Conservation (phyloP, 192 early-diverging fungal species). For the Rhizoclosmatium globosum region DNA sequence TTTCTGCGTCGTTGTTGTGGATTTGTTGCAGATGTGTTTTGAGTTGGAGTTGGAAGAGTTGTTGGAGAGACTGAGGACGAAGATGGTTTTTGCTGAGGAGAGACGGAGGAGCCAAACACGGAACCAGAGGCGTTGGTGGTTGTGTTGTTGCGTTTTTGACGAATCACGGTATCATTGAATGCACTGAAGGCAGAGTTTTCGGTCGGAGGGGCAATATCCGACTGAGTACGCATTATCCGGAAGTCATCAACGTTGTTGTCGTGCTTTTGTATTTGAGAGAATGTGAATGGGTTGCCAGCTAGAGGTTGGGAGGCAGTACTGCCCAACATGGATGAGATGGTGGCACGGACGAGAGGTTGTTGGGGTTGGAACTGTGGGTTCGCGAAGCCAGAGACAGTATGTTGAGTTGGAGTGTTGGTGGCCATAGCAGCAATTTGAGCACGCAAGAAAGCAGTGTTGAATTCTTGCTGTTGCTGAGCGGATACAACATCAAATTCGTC, state of each 20-base stretch:
- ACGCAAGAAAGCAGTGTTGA: constrained; percentile 29
- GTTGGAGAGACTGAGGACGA: background rate
- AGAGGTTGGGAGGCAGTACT: background rate
- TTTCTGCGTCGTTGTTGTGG: background rate
- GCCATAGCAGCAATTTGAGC: constrained; percentile 27
- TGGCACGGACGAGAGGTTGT: constrained; percentile 26
- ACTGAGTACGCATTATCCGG: constrained; percentile 20
- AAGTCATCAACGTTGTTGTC: constrained; percentile 32
- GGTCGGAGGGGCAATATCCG: background rate
- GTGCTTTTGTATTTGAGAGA: constrained; percentile 31
- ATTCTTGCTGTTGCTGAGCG: constrained; percentile 31
- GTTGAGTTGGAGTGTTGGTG: constrained; percentile 23
- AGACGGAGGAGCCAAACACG: background rate
- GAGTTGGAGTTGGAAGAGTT: background rate
- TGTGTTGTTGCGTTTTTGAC: constrained; percentile 1
- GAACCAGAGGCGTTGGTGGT: background rate
- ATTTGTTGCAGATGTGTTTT: background rate
- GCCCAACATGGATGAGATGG: constrained; percentile 36
- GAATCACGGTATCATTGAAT: constrained; percentile 31
- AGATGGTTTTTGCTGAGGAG: background rate
- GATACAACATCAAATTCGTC: constrained; percentile 35
- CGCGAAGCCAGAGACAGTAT: background rate
- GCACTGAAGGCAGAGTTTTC: background rate
- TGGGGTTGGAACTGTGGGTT: constrained; percentile 6
- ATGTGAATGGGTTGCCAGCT: background rate